A percentile compares a stretch with the other conserved stretches of the same genome.
Conservation (phyloP, 768 basidiomycete genomes). For the Daedaleopsis sinensis region DNA sequence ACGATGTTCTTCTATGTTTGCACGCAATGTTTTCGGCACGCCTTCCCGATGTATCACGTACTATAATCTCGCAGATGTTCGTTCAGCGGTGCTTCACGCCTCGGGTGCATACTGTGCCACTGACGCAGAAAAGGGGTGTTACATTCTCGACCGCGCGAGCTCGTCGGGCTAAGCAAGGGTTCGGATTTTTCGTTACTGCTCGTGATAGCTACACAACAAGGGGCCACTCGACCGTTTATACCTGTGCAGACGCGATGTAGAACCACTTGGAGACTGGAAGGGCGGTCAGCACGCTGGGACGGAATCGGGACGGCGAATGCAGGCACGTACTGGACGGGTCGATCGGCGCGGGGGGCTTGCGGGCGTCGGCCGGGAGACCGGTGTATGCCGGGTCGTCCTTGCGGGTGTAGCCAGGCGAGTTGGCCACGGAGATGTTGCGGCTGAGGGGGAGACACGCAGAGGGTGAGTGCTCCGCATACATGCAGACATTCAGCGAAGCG, state of each 20-base stretch:
- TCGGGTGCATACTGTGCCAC: background rate
- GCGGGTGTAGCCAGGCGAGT: conserved; percentile 70
- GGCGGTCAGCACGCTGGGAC: background rate
- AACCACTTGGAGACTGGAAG: conserved; percentile 85
- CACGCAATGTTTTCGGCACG: conserved; percentile 4
- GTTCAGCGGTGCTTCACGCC: background rate
- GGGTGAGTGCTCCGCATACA: background rate
- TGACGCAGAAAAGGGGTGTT: background rate
- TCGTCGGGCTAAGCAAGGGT: conserved; percentile 13
- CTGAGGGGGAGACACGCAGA: conserved; percentile 42
- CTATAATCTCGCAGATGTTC: conserved; percentile 3
- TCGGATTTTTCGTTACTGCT: conserved; percentile 18
- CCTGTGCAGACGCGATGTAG: conserved; percentile 89
- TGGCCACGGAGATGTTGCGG: conserved; percentile 75
- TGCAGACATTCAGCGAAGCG: background rate
- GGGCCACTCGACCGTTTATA: conserved; percentile 40
- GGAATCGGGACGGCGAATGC: background rate
- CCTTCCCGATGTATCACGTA: background rate
- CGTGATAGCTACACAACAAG: conserved; percentile 15
- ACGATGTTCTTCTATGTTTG: background rate
- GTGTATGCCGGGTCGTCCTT: conserved; percentile 66
- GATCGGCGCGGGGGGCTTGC: conserved; percentile 84
- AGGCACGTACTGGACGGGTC: conserved; percentile 80
- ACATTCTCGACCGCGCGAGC: conserved; percentile 4
- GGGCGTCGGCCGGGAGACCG: conserved; percentile 73